Evolutionary conservation across 2,329 filamentous ascomycete species (phyloP), one percentile per base, ranked within the genome.

Genomic region (Colletotrichum eleusines): DNA sequence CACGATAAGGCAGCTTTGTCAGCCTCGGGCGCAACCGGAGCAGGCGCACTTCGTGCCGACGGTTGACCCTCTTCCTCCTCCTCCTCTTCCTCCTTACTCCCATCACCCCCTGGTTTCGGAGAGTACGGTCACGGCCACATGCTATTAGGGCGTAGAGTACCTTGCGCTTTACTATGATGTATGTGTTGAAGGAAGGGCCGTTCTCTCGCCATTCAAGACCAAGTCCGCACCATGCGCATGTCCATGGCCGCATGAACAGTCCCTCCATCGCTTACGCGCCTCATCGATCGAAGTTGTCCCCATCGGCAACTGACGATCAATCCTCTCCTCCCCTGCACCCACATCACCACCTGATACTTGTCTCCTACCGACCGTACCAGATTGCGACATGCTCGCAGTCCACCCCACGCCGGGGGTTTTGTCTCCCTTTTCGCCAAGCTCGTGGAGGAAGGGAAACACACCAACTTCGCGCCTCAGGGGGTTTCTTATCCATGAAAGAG

Each of bases 1-100:
- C 38, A 63, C 51, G 68, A 71, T 63, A 68, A 68, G 68, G 53
- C 42, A 57, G 12, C 18, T 33, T n/a, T 40, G 44, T 58, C 44
- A 51, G 57, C 38, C 14, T 66, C 63, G 54, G 67, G 53, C 59
- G 57, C 57, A 26, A 51, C 66, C 55, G 63, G 55, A 42, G 51
- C 46, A 16, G 20, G 16, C 31, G 42, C 42, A n/a, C 42, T 12
- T 46, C 20, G 44, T 12, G 9, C 20, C n/a, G 44, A 44, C 18
- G 42, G 40, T 18, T 20, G 40, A 42, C 16, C 40, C 40, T 16
- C 16, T 16, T 42, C 40, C 16, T 42, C 42, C 18, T 12, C 55
- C 31, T 18, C 40, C 40, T 42, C 40, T 1, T 42, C 16, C 14
- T 18, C 40, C 18, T 7, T 7, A 11, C 16, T 6, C 35, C 12